Percentiles rank a stretch among this genome's conserved stretches.
Evolutionary conservation across 139 green algal genomes (phyloP).

Genomic region (Parachlorella kessleri): DNA sequence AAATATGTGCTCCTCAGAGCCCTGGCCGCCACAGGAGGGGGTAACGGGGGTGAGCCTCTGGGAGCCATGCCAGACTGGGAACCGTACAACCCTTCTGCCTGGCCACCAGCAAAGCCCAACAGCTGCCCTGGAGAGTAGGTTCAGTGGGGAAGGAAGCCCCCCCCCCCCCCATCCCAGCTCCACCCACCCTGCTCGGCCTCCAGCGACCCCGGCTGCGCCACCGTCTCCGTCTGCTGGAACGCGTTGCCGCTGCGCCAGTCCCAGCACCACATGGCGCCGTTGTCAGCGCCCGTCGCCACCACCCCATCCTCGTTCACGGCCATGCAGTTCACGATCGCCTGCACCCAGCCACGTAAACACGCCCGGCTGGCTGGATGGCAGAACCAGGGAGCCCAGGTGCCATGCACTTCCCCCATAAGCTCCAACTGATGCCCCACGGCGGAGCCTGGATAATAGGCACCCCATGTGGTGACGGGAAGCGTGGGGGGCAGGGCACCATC

Average conservation of each 20-base stretch:
- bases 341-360: too few species aligned
- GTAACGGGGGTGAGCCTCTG: too few species aligned
- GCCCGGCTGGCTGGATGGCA: too few species aligned
- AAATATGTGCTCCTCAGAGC: too few species aligned
- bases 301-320: conserved; percentile 96
- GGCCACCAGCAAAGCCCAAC: not conserved
- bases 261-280: conserved; percentile 86
- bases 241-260: conserved; percentile 95
- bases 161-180: not conserved
- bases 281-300: conserved; percentile 79
- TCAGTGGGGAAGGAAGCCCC: not conserved
- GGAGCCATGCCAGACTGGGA: not conserved
- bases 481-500: too few species aligned
- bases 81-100: not conserved
- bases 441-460: too few species aligned
- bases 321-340: conserved; percentile 92
- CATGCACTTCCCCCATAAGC: too few species aligned
- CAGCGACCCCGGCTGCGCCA: conserved; percentile 93
- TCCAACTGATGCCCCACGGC: too few species aligned
- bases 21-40: too few species aligned
- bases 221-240: conserved; percentile 88
- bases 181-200: conserved; percentile 70
- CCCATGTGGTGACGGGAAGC: too few species aligned
- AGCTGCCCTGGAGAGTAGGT: too few species aligned
- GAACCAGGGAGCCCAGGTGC: too few species aligned